Conservation (phyloP, 2,329 filamentous ascomycete genomes). For the Paecilomyces sp. region DNA sequence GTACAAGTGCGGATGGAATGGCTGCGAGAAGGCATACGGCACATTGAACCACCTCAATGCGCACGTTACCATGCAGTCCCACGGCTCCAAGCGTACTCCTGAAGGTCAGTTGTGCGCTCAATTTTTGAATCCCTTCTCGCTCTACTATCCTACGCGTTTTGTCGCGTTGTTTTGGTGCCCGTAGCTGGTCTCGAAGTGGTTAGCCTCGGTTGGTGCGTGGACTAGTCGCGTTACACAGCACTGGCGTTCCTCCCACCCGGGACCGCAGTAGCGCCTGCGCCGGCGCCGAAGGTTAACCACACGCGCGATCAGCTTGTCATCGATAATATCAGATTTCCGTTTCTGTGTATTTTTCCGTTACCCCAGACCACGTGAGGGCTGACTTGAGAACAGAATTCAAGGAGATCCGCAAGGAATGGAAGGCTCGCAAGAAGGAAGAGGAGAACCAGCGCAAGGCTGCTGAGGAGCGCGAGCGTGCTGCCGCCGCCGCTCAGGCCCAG, state of each 20-base stretch:
- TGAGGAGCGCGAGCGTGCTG: slow-evolving; percentile 70
- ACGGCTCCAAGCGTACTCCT: slow-evolving; percentile 87
- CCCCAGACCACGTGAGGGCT: not conserved
- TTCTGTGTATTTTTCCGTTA: not conserved
- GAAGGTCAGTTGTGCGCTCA: slow-evolving; percentile 62
- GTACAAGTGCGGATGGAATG: slow-evolving; percentile 99
- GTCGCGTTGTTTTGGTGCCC: slow-evolving; percentile 18
- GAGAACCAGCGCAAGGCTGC: slow-evolving; percentile 83
- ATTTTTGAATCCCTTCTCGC: slow-evolving; percentile 4
- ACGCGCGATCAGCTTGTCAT: not conserved
- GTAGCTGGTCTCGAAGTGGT: slow-evolving; percentile 33
- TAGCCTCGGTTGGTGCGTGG: slow-evolving; percentile 27
- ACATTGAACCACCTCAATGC: slow-evolving; percentile 96
- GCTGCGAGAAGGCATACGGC: slow-evolving; percentile 96
- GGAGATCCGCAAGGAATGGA: slow-evolving; percentile 98
- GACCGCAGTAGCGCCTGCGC: slow-evolving; percentile 48
- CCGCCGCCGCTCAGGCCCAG: slow-evolving; percentile 50
- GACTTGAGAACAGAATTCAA: slow-evolving; percentile 74
- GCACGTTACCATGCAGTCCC: slow-evolving; percentile 97
- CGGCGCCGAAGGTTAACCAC: slow-evolving; percentile 40
- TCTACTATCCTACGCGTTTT: slow-evolving; percentile 6
- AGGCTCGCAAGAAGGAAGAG: slow-evolving; percentile 98
- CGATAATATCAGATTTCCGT: not conserved
- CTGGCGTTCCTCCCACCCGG: slow-evolving; percentile 42
- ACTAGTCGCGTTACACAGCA: slow-evolving; percentile 42